phyloP scores from a whole-genome alignment of 495 filamentous ascomycete species.

The Xylaria acuta region DNA sequence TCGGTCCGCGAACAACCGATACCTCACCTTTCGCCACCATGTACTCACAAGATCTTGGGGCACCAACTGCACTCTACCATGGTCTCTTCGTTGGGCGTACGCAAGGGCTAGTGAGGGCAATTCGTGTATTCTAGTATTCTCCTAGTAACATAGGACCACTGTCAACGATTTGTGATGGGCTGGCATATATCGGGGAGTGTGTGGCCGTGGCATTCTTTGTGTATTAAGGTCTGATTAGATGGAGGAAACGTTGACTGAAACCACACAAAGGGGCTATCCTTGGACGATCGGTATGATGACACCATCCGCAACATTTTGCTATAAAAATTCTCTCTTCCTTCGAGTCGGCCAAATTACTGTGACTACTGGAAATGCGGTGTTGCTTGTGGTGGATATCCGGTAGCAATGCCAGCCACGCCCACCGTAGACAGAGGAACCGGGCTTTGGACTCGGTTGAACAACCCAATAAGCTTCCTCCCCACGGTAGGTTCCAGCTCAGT shows the following conservation, averaged over 20 bases:
- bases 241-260: neutral
- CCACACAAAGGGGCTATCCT: neutral
- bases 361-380: slow-evolving; percentile 30
- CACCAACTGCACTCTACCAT: neutral
- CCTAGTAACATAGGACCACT: neutral
- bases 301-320: neutral
- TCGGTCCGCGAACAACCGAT: neutral
- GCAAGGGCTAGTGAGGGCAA: neutral
- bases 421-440: slow-evolving; percentile 40
- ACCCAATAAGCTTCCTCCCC: slow-evolving; percentile 74
- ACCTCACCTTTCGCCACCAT: slow-evolving; percentile 3
- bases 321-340: neutral
- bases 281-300: neutral
- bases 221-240: neutral
- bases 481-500: slow-evolving; percentile 90
- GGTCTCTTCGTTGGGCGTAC: neutral
- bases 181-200: neutral
- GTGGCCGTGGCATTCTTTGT: neutral
- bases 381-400: slow-evolving; percentile 41
- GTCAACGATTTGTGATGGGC: neutral
- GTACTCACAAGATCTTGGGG: neutral
- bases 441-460: slow-evolving; percentile 71
- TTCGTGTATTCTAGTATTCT: neutral
- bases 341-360: neutral
- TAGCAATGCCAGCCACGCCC: slow-evolving; percentile 33